Base-by-base conservation (phyloP, 805 yeast genomes). In the Citeromyces matritensis region DNA sequence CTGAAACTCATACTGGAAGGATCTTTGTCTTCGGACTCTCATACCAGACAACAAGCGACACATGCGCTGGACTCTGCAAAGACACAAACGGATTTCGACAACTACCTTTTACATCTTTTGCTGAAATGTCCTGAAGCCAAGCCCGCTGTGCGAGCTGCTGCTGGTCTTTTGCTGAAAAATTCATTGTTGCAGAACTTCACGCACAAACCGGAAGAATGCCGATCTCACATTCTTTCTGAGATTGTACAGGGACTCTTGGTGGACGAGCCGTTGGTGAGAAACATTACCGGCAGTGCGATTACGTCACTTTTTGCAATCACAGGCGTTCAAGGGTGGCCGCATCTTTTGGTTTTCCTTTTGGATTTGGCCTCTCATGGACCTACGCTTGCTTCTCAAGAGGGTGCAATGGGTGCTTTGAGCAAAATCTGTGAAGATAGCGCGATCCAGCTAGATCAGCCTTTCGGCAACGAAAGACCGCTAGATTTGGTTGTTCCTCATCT, bases 391-490 rank as follows among this genome's bases (percentile, higher is more conserved):
- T 57, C 69, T 4, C 74, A 69, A 45, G 84, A 76, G 42, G 86
- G 91, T 27, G 81, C 94, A 1, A 69, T 83, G 51, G 65, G 79
- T 39, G 86, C 96, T 0, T 58, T 91, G 37, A 63, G 79, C 25
- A 84, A 86, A 50, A 79, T 91, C 31, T 83, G 95, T 59, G 98
- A 91, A 49, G 98, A 91, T 53, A 72, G 82, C 17, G 72, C 74
- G 6, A 57, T 59, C 29, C 53, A 66, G 24, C 64, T 91, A 36
- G 85, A 82, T 46, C 52, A 62, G 31, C 79, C 73, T 36, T 69
- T 71, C 52, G 60, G 67, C 34, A 79, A 81, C 4, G 66, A 69
- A 35, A 57, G 73, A 34, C 94, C 95, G 0, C 57, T 79, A 39
- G 72, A 69, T 33, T 66, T 63, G 35, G 60, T 88, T 59, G 63